Base-by-base conservation (phyloP, 352 stramenopile species). In the Globisporangium sylvaticum region DNA sequence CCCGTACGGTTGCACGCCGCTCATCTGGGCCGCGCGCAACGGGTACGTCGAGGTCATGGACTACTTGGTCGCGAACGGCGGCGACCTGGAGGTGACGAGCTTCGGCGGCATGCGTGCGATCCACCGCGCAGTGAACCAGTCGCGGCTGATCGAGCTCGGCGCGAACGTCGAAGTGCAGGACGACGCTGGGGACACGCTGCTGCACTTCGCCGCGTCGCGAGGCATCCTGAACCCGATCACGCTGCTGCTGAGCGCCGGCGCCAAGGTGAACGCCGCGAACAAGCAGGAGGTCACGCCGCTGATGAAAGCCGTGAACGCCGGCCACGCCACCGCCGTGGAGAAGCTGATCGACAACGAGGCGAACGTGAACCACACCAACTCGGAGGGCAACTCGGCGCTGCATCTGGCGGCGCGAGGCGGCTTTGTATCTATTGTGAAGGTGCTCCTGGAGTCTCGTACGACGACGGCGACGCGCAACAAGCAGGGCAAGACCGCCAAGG, bases 91-190 rank as follows among this genome's bases (percentile, higher is more conserved):
- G 60, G 68, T 77, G 8, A 61, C 75, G 14, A 90, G 81, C 61
- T 97, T 95, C 58, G 89, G 87, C 5, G 81, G 87, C 2, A 81
- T 97, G 75, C 83, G 83, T 18, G 79, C 88, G 22, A 70, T 96
- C 8, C 89, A 97, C 57, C 89, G 97, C 72, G 87, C 89, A 5
- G 77, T 85, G n/a, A 96, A 96, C 70, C 85, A 95, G 72, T 83
- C 83, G 29, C 74, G 83, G 0, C 55, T 97, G 10, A 69, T 97
- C 22, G 84, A 95, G 55, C 72, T 93, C 27, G 89, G 90, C 27
- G 85, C 81, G 25, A 82, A 79, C 62, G 75, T 90, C 29, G 89
- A 96, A 14, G 74, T 77, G 31, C 89, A 87, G 53, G 90, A 97
- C 76, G 90, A 97, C 37, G 83, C 76, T 12, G 90, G 90, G 39